Conservation (phyloP, 2,329 filamentous ascomycete species). For the Penicillium rolfsii region DNA sequence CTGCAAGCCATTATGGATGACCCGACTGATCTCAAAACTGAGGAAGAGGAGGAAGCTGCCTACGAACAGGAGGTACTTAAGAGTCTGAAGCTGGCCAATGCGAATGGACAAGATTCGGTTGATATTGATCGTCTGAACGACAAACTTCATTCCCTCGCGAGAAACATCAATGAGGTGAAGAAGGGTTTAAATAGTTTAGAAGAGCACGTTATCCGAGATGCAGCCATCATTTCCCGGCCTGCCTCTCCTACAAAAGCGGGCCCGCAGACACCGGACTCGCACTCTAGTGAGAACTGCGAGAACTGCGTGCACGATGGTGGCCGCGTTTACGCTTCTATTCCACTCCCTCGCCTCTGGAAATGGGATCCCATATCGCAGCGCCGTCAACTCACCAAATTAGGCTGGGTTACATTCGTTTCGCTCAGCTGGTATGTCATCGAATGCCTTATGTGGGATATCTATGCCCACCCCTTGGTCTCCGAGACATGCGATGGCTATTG, state of each 20-base stretch:
- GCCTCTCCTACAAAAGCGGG: conserved; percentile 20
- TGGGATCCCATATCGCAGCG: conserved; percentile 33
- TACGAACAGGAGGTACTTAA: conserved; percentile 38
- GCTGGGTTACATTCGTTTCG: conserved; percentile 46
- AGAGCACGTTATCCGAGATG: conserved; percentile 38
- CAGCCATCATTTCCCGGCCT: conserved; percentile 20
- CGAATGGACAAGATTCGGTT: conserved; percentile 28
- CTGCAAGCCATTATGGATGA: conserved; percentile 48
- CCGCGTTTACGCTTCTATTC: conserved; percentile 38
- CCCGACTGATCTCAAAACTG: conserved; percentile 31
- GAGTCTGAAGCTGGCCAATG: conserved; percentile 28
- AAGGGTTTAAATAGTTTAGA: conserved; percentile 46
- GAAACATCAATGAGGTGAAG: conserved; percentile 47
- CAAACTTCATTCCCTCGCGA: conserved; percentile 45
- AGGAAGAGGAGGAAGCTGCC: conserved; percentile 37
- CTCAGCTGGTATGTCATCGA: conserved; percentile 56
- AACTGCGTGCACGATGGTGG: conserved; percentile 23
- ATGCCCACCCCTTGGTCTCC: conserved; percentile 56
- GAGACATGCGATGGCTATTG: conserved; percentile 54
- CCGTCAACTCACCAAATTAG: conserved; percentile 42
- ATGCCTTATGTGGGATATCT: conserved; percentile 53
- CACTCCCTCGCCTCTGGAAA: conserved; percentile 43
- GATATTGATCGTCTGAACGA: conserved; percentile 44
- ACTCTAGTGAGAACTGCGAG: conserved; percentile 26
- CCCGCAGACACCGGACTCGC: conserved; percentile 11